Evolutionary conservation across 225 moss, liverwort and hornwort genomes (phyloP).

Genomic region (Polytrichum formosum): DNA sequence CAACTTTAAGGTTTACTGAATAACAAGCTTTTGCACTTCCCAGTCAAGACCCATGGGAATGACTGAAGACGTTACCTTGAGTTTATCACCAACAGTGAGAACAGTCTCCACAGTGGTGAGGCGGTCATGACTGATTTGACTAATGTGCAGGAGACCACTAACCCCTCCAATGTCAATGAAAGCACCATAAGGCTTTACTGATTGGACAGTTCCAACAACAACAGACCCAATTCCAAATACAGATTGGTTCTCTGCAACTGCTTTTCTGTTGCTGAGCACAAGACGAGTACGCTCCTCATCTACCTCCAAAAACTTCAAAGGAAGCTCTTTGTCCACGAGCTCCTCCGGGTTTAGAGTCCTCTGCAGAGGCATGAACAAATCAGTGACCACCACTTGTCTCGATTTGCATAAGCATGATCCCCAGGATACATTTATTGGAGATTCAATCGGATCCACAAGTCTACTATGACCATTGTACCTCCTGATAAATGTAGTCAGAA

Average conservation of each 20-base stretch:
- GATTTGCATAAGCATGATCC: too few species aligned
- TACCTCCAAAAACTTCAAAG: constrained; percentile 56
- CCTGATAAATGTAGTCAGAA: too few species aligned
- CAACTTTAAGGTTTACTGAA: too few species aligned
- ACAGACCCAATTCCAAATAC: constrained; percentile 57
- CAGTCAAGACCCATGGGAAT: too few species aligned
- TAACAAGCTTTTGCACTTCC: too few species aligned
- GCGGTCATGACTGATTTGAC: constrained; percentile 97
- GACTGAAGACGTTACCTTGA: constrained; percentile 46
- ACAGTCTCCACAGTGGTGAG: constrained; percentile 93
- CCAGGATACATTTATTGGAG: too few species aligned
- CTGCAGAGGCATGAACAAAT: constrained; percentile 8
- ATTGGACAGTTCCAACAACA: constrained; percentile 62
- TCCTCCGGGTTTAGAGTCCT: constrained; percentile 51
- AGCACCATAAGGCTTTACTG: constrained; percentile 65
- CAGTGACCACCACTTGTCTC: too few species aligned
- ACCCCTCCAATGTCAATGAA: constrained; percentile 93
- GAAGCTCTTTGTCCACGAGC: constrained; percentile 56
- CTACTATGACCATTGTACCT: too few species aligned
- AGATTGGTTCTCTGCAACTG: constrained; percentile 46
- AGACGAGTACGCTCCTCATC: constrained; percentile 66
- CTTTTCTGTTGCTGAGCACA: constrained; percentile 69
- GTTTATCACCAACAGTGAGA: constrained; percentile 79
- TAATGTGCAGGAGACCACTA: constrained; percentile 97
- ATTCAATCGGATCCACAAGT: too few species aligned